A percentile compares a stretch with the other conserved stretches of the same genome.
Conservation (phyloP, 371 early-diverging fungal species). For the Massospora cicadina region DNA sequence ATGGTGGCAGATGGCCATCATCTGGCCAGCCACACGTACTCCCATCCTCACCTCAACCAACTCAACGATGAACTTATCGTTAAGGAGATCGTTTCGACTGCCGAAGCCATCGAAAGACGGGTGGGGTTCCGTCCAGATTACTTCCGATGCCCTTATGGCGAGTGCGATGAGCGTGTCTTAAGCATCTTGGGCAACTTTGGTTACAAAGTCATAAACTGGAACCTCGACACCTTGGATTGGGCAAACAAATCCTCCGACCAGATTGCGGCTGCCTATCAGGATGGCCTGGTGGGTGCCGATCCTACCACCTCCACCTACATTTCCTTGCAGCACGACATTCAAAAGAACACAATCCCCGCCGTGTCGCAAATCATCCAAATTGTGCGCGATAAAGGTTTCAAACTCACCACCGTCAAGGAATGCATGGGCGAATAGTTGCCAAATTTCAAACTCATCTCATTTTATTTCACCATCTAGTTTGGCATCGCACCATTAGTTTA, state of each 20-base stretch:
- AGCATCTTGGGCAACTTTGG: conserved; percentile 1
- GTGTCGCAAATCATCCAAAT: conserved; percentile 7
- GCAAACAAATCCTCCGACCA: not conserved
- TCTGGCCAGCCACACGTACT: conserved; percentile 30
- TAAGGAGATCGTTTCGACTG: conserved; percentile 14
- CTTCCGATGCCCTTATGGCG: conserved; percentile 22
- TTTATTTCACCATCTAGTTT: too few relatives aligned
- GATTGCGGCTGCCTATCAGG: not conserved
- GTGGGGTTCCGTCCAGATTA: conserved; percentile 27
- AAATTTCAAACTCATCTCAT: too few relatives aligned
- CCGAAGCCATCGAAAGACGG: conserved; percentile 18
- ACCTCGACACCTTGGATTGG: conserved; percentile 18
- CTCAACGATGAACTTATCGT: conserved; percentile 18
- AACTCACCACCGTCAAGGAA: conserved; percentile 14
- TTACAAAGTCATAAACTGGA: conserved; percentile 14
- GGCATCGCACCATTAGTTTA: too few relatives aligned
- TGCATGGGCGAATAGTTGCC: conserved; percentile 12
- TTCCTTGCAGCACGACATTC: conserved; percentile 12
- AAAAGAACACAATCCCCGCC: conserved; percentile 6
- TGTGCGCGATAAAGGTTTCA: conserved; percentile 8
- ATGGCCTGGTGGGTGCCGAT: not conserved
- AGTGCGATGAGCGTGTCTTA: conserved; percentile 12
- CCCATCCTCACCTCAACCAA: conserved; percentile 24
- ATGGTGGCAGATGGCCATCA: conserved; percentile 22
- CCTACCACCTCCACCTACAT: not conserved